Evolutionary conservation across 2,329 filamentous ascomycete species (phyloP), one percentile per base, ranked within the genome.

Genomic region (Helotiales sp.): DNA sequence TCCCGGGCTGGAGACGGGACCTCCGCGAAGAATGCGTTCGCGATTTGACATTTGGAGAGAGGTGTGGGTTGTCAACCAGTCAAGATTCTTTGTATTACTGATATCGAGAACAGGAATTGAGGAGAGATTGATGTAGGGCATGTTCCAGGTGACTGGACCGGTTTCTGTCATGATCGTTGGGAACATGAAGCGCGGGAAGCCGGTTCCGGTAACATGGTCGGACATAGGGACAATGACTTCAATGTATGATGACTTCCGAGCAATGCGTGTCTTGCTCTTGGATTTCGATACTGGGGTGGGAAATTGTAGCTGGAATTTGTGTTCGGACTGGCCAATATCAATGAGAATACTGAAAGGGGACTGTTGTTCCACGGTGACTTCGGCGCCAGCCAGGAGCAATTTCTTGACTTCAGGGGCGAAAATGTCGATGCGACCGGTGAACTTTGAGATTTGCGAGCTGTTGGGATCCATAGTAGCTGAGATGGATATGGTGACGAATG

Each of bases 171-270:
- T 15, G 27, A 33, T 2, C 2, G 57, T 12, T 6, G 57, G 57
- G 15, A 50, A 53, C 25, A 54, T 33, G 25, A 50, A 52, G 8
- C 22, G 12, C 5, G 31, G 40, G 36, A 49, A 50, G 2, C 48
- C 15, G 22, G 25, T n/a, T 2, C 42, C 12, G 27, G n/a, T 29
- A 3, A 34, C 33, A 34, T 15, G 17, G 30, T 31, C 27, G 3
- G 57, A 49, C 3, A 53, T 10, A 8, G 56, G 46, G 5, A 38
- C 56, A 31, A 8, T 25, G n/a, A 59, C 36, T 44, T 59, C 57
- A n/a, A 59, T 48, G 29, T 59, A 53, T 7, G 42, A 52, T 8
- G 46, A 52, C 30, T 59, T 52, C 27, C 57, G 52, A 13, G 52
- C 47, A 19, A 57, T 54, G 17, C 34, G 29, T 15, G 44, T 54